Conservation (phyloP, 192 early-diverging fungal genomes). For the Gorgonomyces haynaldii region DNA sequence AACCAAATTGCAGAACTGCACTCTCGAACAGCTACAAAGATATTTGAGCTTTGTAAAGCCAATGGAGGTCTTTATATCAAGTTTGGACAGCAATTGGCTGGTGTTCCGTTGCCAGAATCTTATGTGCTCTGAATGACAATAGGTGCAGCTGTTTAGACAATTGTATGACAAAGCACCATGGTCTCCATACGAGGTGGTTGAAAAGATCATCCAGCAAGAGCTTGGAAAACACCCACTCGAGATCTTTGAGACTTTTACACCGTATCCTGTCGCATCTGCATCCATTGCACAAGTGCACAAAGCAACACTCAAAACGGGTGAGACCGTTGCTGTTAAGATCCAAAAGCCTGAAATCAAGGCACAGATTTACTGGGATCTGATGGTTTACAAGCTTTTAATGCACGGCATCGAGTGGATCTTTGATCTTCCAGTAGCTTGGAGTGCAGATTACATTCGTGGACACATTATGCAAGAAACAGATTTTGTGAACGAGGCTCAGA, state of each 20-base stretch:
- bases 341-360: slow-evolving; percentile 79
- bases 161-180: slow-evolving; percentile 78
- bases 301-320: slow-evolving; percentile 54
- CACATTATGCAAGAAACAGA: slow-evolving; percentile 76
- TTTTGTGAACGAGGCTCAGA: slow-evolving; percentile 77
- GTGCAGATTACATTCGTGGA: slow-evolving; percentile 54
- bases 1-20: slow-evolving; percentile 58
- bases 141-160: slow-evolving; percentile 42
- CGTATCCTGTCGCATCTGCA: slow-evolving; percentile 64
- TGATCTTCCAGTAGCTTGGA: slow-evolving; percentile 73
- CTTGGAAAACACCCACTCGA: slow-evolving; percentile 33
- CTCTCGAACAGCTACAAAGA: slow-evolving; percentile 52
- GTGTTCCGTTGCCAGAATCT: slow-evolving; percentile 21
- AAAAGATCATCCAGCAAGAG: slow-evolving; percentile 54
- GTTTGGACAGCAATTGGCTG: slow-evolving; percentile 51
- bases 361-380: slow-evolving; percentile 79
- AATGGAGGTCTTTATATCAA: slow-evolving; percentile 90
- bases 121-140: too few relatives aligned
- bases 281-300: slow-evolving; percentile 93
- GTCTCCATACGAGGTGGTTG: slow-evolving; percentile 50
- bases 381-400: slow-evolving; percentile 51
- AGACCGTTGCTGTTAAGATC: slow-evolving; percentile 76
- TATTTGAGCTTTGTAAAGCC: slow-evolving; percentile 62
- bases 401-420: slow-evolving; percentile 61
- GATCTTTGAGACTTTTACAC: slow-evolving; percentile 59